These are phyloP conservation scores for Corymbia citriodora DNA, from an alignment of 441 rosid genomes.

Conservation along the genomic window DNA sequence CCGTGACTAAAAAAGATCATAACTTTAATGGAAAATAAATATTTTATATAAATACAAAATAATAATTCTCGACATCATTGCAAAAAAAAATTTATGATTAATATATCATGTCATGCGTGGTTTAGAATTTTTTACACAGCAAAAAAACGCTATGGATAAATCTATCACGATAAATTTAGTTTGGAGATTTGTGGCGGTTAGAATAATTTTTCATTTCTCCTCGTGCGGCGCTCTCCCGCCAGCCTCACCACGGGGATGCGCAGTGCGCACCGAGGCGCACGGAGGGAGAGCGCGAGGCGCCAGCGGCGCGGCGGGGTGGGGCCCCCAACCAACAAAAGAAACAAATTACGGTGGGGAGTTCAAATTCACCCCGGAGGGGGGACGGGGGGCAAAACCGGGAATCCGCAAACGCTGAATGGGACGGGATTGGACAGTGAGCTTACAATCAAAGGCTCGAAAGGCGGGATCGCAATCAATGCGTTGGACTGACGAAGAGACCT, in stretches of 20 bases:
- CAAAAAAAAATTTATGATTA: background rate
- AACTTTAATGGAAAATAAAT: rapidly evolving
- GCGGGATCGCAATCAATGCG: background rate
- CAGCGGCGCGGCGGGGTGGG: background rate
- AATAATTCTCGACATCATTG: background rate
- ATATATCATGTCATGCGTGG: rapidly evolving
- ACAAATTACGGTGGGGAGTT: background rate
- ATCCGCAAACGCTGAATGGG: background rate
- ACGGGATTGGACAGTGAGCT: background rate
- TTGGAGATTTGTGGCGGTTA: background rate
- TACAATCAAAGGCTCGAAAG: conserved; percentile 11
- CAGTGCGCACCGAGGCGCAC: background rate
- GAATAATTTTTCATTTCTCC: background rate
- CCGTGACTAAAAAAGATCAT: rapidly evolving
- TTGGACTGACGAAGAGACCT: background rate
- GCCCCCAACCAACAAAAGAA: background rate
- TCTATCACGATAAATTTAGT: background rate
- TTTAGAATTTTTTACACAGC: background rate
- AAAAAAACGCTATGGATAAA: background rate
- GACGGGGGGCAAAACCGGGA: background rate
- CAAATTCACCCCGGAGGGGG: background rate
- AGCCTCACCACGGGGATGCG: background rate
- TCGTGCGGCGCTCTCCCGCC: background rate
- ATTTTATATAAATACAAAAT: rapidly evolving
- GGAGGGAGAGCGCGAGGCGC: background rate